These are phyloP conservation scores for Linum tenue DNA, from an alignment of 345 rosid species.

Conservation along the genomic window DNA sequence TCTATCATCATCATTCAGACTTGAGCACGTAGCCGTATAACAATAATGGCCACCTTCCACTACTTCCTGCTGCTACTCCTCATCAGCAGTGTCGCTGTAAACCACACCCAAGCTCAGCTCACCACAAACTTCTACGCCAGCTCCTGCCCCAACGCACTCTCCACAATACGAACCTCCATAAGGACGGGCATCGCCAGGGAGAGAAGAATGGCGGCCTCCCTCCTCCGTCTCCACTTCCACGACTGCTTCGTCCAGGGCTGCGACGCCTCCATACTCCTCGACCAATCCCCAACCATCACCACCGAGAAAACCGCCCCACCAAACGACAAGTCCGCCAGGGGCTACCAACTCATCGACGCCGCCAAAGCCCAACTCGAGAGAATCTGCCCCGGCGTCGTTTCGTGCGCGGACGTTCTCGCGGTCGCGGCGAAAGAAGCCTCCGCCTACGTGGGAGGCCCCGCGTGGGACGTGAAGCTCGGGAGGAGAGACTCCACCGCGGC, in stretches of 20 bases:
- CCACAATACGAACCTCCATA: background rate
- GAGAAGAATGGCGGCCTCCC: background rate
- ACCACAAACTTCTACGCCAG: background rate
- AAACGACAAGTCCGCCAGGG: slow-evolving; percentile 14
- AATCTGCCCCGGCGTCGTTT: slow-evolving; percentile 18
- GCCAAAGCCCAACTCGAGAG: slow-evolving; percentile 16
- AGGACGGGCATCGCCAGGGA: background rate
- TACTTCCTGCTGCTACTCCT: too few species aligned
- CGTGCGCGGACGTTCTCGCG: slow-evolving; percentile 23
- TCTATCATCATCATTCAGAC: too few species aligned
- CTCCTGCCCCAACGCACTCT: too few species aligned
- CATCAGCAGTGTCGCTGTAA: too few species aligned
- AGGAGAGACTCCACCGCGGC: slow-evolving; percentile 16
- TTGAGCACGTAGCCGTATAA: too few species aligned
- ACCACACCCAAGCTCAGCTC: too few species aligned
- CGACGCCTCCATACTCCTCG: slow-evolving; percentile 17
- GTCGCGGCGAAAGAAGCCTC: slow-evolving; percentile 17
- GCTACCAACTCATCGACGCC: slow-evolving; percentile 14
- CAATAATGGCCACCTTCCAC: too few species aligned
- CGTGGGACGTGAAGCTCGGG: slow-evolving; percentile 18
- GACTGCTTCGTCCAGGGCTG: slow-evolving; percentile 14
- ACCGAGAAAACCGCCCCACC: slow-evolving; percentile 14
- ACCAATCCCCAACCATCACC: slow-evolving; percentile 9
- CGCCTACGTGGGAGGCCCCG: background rate
- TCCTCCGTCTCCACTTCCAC: too few species aligned